These are phyloP conservation scores for Pseudogymnoascus sp. DNA, from an alignment of 2,329 filamentous ascomycete species.

Conservation along the genomic window DNA sequence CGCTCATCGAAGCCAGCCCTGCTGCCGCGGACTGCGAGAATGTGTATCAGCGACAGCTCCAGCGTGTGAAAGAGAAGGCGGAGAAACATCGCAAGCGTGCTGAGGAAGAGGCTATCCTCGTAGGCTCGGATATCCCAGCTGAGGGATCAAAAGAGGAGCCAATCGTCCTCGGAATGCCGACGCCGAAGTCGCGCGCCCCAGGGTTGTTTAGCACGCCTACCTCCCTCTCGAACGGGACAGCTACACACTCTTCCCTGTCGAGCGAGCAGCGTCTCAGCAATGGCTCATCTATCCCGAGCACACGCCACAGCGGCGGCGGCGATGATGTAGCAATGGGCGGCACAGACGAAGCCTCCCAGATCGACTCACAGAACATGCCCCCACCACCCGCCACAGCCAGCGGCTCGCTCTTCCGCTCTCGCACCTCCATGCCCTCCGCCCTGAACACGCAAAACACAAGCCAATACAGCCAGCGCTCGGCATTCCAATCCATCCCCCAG, in stretches of 20 bases:
- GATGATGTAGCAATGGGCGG: slow-evolving; percentile 57
- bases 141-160: background rate
- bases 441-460: slow-evolving; percentile 54
- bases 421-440: slow-evolving; percentile 17
- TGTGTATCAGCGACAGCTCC: slow-evolving; percentile 65
- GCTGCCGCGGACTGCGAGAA: slow-evolving; percentile 70
- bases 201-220: slow-evolving; percentile 35
- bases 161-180: slow-evolving; percentile 54
- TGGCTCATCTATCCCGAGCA: slow-evolving; percentile 42
- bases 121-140: background rate
- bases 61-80: slow-evolving; percentile 50
- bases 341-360: slow-evolving; percentile 32
- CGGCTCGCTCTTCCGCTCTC: background rate
- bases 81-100: slow-evolving; percentile 50
- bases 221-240: slow-evolving; percentile 52
- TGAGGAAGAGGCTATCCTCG: slow-evolving; percentile 16
- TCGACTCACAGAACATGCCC: slow-evolving; percentile 8
- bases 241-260: slow-evolving; percentile 26
- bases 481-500: slow-evolving; percentile 47
- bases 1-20: slow-evolving; percentile 62
- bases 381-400: slow-evolving; percentile 30
- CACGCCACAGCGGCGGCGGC: slow-evolving; percentile 21
- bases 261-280: slow-evolving; percentile 39
- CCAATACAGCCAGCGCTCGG: slow-evolving; percentile 41
- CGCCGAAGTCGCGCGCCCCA: slow-evolving; percentile 41